A percentile compares a stretch with the other conserved stretches of the same genome.
Evolutionary conservation across 2,329 filamentous ascomycete species (phyloP).

Genomic region (Penicillium corylophilum): DNA sequence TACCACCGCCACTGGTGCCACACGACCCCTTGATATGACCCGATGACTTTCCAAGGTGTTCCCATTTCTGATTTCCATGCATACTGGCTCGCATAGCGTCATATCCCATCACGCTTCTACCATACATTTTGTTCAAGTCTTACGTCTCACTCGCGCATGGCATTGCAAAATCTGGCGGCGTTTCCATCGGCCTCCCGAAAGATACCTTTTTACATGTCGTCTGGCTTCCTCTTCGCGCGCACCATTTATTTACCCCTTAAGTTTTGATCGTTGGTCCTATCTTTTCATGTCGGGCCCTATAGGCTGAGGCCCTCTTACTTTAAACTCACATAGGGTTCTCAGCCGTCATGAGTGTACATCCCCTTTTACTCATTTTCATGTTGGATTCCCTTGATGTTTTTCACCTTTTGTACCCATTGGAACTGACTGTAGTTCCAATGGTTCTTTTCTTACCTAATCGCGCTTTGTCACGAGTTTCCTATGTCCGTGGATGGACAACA

Average conservation of each 20-base stretch:
- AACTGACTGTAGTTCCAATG: not conserved
- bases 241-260: constrained; percentile 2
- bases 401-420: not conserved
- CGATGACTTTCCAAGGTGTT: constrained; percentile 27
- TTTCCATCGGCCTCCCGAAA: constrained; percentile 36
- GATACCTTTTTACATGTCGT: constrained; percentile 38
- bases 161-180: constrained; percentile 39
- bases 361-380: constrained; percentile 12
- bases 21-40: constrained; percentile 37
- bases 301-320: not conserved
- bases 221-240: constrained; percentile 11
- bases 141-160: constrained; percentile 34
- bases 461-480: constrained; percentile 34
- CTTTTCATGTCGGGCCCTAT: not conserved
- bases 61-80: constrained; percentile 33
- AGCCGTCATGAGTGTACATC: constrained; percentile 27
- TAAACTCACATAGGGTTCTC: constrained; percentile 7
- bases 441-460: constrained; percentile 22
- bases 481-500: constrained; percentile 32
- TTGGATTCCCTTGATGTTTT: constrained; percentile 2
- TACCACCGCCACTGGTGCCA: constrained; percentile 97
- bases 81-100: constrained; percentile 40
- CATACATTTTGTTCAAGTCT: constrained; percentile 28
- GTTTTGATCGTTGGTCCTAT: constrained; percentile 1
- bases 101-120: constrained; percentile 27